Percentiles rank a stretch among this genome's conserved stretches.
Evolutionary conservation across 129 eudicot genomes (phyloP).

Genomic region (Flaveria sonorensis): DNA sequence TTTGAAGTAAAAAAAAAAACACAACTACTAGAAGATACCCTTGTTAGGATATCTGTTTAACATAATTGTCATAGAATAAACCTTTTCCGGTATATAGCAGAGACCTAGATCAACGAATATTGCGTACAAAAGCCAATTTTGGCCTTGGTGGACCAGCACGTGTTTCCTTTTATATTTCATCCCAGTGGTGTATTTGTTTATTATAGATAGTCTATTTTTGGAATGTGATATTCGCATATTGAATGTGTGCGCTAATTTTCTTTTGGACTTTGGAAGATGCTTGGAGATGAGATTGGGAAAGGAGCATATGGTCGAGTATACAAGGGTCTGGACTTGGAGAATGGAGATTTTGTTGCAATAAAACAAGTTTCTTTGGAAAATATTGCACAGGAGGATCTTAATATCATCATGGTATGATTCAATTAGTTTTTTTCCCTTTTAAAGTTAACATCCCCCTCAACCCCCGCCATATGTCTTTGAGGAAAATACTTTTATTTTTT

Average conservation of each 20-base stretch:
- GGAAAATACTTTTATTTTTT: not conserved
- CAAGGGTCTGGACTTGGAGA: constrained; percentile 98
- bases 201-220: not conserved
- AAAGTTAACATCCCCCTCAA: not conserved
- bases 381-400: constrained; percentile 92
- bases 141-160: not conserved
- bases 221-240: constrained; percentile 24
- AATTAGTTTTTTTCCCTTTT: not conserved
- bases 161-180: not conserved
- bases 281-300: constrained; percentile 99
- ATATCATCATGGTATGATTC: constrained; percentile 75
- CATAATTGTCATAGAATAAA: not conserved
- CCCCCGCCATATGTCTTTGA: not conserved
- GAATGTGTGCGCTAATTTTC: constrained; percentile 3
- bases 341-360: constrained; percentile 98
- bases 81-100: not conserved
- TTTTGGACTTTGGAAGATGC: constrained; percentile 58
- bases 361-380: constrained; percentile 96
- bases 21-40: not conserved
- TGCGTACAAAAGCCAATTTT: not conserved
- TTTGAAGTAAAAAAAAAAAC: not conserved
- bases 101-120: not conserved
- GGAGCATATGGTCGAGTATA: constrained; percentile 99
- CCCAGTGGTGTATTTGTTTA: not conserved
- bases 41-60: not conserved